Base-by-base conservation (phyloP, 345 rosid species). In the Lepidium sativum region DNA sequence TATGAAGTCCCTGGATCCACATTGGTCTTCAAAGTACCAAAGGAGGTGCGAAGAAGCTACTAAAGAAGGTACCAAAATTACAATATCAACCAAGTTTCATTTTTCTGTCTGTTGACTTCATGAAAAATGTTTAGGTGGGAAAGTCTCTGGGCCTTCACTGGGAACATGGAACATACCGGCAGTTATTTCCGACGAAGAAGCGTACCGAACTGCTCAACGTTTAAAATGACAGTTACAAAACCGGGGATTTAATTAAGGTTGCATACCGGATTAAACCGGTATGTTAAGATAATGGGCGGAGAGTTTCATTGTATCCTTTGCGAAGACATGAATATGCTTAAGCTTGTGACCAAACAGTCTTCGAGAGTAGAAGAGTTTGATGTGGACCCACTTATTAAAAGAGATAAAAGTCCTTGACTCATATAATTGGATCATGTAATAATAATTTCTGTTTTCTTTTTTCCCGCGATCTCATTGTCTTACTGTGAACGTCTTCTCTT, bases 31-130 rank as follows among this genome's bases (percentile, higher is more conserved):
- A 13, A 68, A 71, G 27, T 92, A 92, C 71, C 74, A 79, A 70
- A 85, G 75, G 76, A 81, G 98, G 85, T 87, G 98, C 2, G 79
- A 80, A 74, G 95, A 92, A 69, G 98, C 96, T 73, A 87, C 91
- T 15, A 73, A 55, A 78, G 98, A 89, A 86, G 97, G 96, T 89
- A 78, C n/a, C 39, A 25, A n/a, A 12, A 6, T 4, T 34, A 63
- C 34, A 49, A 31, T 8, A 55, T 15, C 37, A 6, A 47, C 47
- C 15, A 34, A 14, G n/a, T 17, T 49, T 16, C 1, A 15, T 17
- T 37, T 12, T 20, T 25, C 5, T 25, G 31, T 27, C 45, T 60
- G 11, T 21, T 43, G 48, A 41, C 42, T 42, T 18, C 0, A 5
- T 23, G n/a, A 62, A 16, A 40, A 42, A 32, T 6, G 50, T 61